Evolutionary conservation across 768 basidiomycete species (phyloP).

Genomic region (Boletellus ananiceps): DNA sequence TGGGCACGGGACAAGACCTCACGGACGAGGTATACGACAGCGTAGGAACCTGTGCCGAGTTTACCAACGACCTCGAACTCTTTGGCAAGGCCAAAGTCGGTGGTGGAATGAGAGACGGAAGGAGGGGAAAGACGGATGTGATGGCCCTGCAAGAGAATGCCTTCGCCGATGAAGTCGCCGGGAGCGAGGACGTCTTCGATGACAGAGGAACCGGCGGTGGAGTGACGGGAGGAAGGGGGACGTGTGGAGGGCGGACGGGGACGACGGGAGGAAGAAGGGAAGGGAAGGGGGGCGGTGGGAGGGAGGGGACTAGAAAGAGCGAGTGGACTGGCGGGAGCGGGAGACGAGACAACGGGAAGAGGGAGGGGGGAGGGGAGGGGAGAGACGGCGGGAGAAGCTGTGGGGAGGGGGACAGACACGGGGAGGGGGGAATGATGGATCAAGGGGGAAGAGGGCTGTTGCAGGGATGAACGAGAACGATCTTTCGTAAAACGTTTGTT

Average conservation of each 20-base stretch:
- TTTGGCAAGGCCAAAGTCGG: constrained; percentile 46
- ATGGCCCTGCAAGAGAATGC: constrained; percentile 62
- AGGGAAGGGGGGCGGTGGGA: constrained; percentile 27
- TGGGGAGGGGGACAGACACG: constrained; percentile 4
- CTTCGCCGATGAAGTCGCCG: constrained; percentile 73
- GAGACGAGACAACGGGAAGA: constrained; percentile 30
- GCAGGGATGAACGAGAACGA: constrained; percentile 19
- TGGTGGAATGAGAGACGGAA: constrained; percentile 28
- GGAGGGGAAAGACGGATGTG: constrained; percentile 51
- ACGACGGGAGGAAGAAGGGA: constrained; percentile 31
- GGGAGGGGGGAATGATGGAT: constrained; percentile 17
- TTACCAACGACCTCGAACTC: constrained; percentile 83
- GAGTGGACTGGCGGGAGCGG: constrained; percentile 29
- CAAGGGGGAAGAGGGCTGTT: constrained; percentile 14
- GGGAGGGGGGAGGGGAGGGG: constrained; percentile 28
- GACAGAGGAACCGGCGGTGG: constrained; percentile 30
- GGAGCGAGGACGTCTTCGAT: constrained; percentile 55
- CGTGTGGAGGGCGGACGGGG: constrained; percentile 30
- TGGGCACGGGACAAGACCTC: constrained; percentile 48
- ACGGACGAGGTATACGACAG: constrained; percentile 89
- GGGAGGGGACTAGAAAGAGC: constrained; percentile 35
- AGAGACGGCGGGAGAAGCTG: constrained; percentile 15
- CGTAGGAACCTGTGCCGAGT: constrained; percentile 87
- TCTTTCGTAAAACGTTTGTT: constrained; percentile 36
- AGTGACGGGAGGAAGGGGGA: constrained; percentile 23